A percentile compares a stretch with the other conserved stretches of the same genome.
phyloP scores from a whole-genome alignment of 1,139 yeast genomes.

The Saccharomyces pastorianus region DNA sequence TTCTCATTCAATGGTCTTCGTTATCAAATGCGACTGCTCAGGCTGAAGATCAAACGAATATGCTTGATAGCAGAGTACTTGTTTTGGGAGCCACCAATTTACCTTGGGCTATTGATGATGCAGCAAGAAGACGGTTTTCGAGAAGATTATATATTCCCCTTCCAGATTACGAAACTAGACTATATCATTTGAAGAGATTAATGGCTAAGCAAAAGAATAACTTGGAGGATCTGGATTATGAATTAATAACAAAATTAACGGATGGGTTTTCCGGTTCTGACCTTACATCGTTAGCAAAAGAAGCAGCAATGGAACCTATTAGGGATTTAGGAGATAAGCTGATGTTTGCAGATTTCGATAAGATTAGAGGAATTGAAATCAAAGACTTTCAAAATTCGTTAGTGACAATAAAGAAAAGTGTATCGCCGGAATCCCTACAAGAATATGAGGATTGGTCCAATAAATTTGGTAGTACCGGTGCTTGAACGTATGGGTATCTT shows the following conservation, averaged over 20 bases:
- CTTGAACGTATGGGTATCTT: constrained; percentile 9
- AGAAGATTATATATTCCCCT: constrained; percentile 57
- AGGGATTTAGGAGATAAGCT: constrained; percentile 52
- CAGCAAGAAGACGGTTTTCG: constrained; percentile 56
- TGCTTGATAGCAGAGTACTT: constrained; percentile 38
- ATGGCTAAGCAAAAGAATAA: constrained; percentile 27
- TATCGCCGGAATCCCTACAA: constrained; percentile 45
- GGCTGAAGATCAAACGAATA: constrained; percentile 16
- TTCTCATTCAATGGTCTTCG: constrained; percentile 59
- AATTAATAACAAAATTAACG: no score
- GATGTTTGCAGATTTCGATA: constrained; percentile 45
- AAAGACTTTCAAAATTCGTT: constrained; percentile 47
- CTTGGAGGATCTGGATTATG: no score
- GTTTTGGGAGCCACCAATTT: constrained; percentile 58
- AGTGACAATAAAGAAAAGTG: constrained; percentile 50
- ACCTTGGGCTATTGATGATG: constrained; percentile 66
- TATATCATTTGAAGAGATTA: constrained; percentile 43
- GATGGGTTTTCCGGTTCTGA: constrained; percentile 62
- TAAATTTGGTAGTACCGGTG: constrained; percentile 34
- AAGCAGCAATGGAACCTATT: constrained; percentile 67
- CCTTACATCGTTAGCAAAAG: constrained; percentile 55
- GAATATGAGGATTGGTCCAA: constrained; percentile 48
- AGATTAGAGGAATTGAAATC: constrained; percentile 45
- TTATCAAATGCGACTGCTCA: constrained; percentile 48
- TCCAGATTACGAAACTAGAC: constrained; percentile 52